A percentile compares a stretch with the other conserved stretches of the same genome.
Conservation (phyloP, 495 filamentous ascomycete species). For the Penicillium dipodomyicola region DNA sequence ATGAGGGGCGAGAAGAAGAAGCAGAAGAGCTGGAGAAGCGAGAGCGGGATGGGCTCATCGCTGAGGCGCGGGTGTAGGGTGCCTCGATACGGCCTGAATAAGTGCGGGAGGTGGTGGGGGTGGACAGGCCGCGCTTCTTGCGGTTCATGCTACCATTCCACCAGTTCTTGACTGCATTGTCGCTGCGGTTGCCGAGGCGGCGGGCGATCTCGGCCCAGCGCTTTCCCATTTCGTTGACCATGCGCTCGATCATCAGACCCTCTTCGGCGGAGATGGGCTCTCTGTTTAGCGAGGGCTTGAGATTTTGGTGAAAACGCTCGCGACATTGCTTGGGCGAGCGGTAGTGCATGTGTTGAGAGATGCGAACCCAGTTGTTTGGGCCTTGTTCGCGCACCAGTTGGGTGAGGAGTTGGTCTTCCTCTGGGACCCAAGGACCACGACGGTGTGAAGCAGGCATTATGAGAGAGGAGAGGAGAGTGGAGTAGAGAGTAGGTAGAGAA, state of each 20-base stretch:
- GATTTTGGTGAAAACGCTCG: conserved; percentile 92
- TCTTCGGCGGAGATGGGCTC: conserved; percentile 91
- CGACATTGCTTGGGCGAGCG: conserved; percentile 94
- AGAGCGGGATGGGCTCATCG: conserved; percentile 34
- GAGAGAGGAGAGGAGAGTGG: conserved; percentile 3
- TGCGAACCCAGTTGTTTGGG: conserved; percentile 88
- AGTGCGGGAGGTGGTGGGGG: conserved; percentile 38
- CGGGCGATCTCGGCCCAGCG: conserved; percentile 95
- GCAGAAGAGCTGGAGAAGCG: conserved; percentile 33
- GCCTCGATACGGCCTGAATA: conserved; percentile 43
- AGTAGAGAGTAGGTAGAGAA: background rate
- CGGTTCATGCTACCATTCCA: conserved; percentile 97
- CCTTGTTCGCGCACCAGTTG: conserved; percentile 73
- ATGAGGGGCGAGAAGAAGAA: conserved; percentile 28
- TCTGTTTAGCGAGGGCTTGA: conserved; percentile 88
- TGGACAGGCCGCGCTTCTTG: conserved; percentile 48
- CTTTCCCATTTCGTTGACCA: conserved; percentile 82
- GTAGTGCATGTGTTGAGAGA: conserved; percentile 70
- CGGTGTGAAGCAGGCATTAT: conserved; percentile 57
- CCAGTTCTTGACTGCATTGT: conserved; percentile 99
- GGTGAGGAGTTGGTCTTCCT: conserved; percentile 72
- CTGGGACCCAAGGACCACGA: conserved; percentile 85
- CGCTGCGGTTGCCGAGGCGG: conserved; percentile 79
- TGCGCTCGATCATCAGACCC: conserved; percentile 73
- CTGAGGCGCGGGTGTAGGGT: conserved; percentile 41